Conservation (phyloP, 1,284 basidiomycete species). For the Volvariella surrecta region DNA sequence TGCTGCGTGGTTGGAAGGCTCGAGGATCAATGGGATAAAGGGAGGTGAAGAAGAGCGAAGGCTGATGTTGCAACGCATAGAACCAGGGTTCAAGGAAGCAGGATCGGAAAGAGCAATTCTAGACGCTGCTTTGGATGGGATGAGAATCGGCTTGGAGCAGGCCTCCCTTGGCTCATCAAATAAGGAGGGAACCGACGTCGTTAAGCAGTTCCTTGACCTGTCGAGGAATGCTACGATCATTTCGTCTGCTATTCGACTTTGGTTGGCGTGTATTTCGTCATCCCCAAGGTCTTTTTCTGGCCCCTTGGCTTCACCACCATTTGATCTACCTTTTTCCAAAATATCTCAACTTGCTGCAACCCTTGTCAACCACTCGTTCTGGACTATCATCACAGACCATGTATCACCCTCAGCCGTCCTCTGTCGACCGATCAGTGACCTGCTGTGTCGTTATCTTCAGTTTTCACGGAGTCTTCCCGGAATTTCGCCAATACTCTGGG, state of each 20-base stretch:
- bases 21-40: constrained; percentile 58
- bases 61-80: constrained; percentile 26
- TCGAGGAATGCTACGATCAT: constrained; percentile 29
- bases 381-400: constrained; percentile 23
- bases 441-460: constrained; percentile 46
- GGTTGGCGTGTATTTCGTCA: constrained; percentile 41
- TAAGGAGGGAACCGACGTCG: constrained; percentile 5
- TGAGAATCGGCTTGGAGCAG: constrained; percentile 22
- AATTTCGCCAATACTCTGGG: constrained; percentile 49
- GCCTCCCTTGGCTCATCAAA: constrained; percentile 11
- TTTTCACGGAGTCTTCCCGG: constrained; percentile 47
- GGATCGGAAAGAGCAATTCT: constrained; percentile 32
- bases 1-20: constrained; percentile 70
- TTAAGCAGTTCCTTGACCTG: constrained; percentile 13
- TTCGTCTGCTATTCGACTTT: constrained; percentile 47
- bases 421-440: constrained; percentile 41
- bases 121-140: constrained; percentile 21
- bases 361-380: constrained; percentile 42
- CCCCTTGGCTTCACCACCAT: constrained; percentile 35
- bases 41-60: constrained; percentile 58
- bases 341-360: constrained; percentile 43
- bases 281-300: constrained; percentile 28
- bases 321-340: constrained; percentile 44
- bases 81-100: neutral
- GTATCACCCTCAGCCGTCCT: constrained; percentile 25